phyloP scores from a whole-genome alignment of 164 flowering plant genomes.

The grape (Vitis vinifera) region ASM3070453v1 NC_081806.1:1517501-1518000 shows the following conservation, averaged over 20 bases:
- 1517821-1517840: slow-evolving; percentile 64
- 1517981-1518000: too few species aligned
- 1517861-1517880: slow-evolving; percentile 46
- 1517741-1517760: slow-evolving; percentile 49
- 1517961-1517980: slow-evolving; percentile 6
- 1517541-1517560: too few species aligned
- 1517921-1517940: slow-evolving; percentile 42
- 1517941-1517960: background rate
- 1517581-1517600: too few species aligned
- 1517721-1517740: slow-evolving; percentile 69
- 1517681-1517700: slow-evolving; percentile 33
- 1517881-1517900: slow-evolving; percentile 63
- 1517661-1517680: too few species aligned
- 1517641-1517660: too few species aligned
- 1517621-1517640: too few species aligned
- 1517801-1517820: slow-evolving; percentile 61
- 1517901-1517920: slow-evolving; percentile 33
- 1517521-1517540: too few species aligned
- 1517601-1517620: too few species aligned
- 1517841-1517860: slow-evolving; percentile 63
- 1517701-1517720: slow-evolving; percentile 71
- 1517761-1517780: slow-evolving; percentile 63
- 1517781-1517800: slow-evolving; percentile 61
- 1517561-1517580: too few species aligned
- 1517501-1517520: too few species aligned